phyloP scores from a whole-genome alignment of 1,284 basidiomycete genomes.

The Chalciporus piperatoides region DNA sequence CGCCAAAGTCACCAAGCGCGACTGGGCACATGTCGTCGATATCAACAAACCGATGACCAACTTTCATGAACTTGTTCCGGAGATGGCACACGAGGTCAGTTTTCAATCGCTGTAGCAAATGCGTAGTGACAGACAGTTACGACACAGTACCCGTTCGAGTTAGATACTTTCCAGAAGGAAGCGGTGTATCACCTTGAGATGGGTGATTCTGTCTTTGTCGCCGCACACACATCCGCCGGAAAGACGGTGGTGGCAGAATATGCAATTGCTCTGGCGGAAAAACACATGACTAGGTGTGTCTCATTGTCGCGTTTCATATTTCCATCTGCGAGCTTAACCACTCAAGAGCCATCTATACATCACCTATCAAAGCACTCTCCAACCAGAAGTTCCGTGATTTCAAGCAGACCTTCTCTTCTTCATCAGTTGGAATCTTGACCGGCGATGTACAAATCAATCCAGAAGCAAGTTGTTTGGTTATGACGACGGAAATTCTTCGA shows the following conservation, averaged over 20 bases:
- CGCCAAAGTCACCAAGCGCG: constrained; percentile 67
- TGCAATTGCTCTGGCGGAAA: constrained; percentile 93
- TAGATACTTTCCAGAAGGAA: constrained; percentile 95
- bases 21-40: constrained; percentile 98
- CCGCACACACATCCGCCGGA: constrained; percentile 98
- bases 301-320: constrained; percentile 11
- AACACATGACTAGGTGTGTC: constrained; percentile 94
- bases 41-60: constrained; percentile 88
- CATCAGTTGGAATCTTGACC: constrained; percentile 94
- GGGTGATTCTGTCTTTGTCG: constrained; percentile 98
- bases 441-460: constrained; percentile 99
- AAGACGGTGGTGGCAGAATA: constrained; percentile 99
- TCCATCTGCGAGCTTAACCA: constrained; percentile 9
- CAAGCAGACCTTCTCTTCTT: constrained; percentile 91
- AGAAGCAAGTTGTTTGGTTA: constrained; percentile 94
- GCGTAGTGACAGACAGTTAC: constrained; percentile 30
- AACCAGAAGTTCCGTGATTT: constrained; percentile 99
- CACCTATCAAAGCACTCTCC: constrained; percentile 97
- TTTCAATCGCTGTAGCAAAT: constrained; percentile 2
- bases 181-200: constrained; percentile 97
- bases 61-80: constrained; percentile 84
- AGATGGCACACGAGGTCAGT: constrained; percentile 81
- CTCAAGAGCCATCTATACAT: constrained; percentile 92
- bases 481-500: constrained; percentile 98
- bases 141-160: constrained; percentile 78